Conservation (phyloP, 345 rosid genomes). For the Pelargonium nanum region DNA sequence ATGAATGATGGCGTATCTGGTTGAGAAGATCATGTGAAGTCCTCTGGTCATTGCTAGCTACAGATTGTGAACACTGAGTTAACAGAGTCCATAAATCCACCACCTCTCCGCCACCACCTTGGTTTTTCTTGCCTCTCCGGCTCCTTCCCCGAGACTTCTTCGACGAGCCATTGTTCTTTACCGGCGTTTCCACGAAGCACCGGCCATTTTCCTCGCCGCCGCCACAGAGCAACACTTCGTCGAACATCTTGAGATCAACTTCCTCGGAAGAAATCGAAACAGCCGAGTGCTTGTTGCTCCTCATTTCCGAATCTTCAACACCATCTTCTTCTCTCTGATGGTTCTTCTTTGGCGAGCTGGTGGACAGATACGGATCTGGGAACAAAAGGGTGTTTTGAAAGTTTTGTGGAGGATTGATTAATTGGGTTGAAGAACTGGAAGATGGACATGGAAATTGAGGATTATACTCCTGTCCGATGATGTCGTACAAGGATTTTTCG, state of each 20-base stretch:
- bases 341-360: slow-evolving; percentile 24
- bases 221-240: slow-evolving; percentile 29
- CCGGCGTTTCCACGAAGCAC: too few relatives aligned
- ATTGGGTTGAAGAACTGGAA: slow-evolving; percentile 4
- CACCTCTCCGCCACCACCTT: slow-evolving; percentile 20
- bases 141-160: slow-evolving; percentile 18
- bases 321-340: slow-evolving; percentile 22
- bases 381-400: slow-evolving; percentile 1
- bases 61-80: slow-evolving; percentile 65
- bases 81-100: slow-evolving; percentile 41
- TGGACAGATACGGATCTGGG: slow-evolving; percentile 7
- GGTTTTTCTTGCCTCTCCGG: slow-evolving; percentile 16
- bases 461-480: slow-evolving; percentile 37
- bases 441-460: slow-evolving; percentile 13
- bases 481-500: slow-evolving; percentile 64
- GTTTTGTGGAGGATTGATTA: slow-evolving; percentile 1
- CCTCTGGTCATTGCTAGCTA: slow-evolving; percentile 42
- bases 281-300: slow-evolving; percentile 41
- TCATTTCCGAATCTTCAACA: slow-evolving; percentile 24
- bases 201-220: slow-evolving; percentile 12
- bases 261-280: slow-evolving; percentile 26
- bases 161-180: not conserved
- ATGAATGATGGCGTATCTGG: slow-evolving; percentile 59
- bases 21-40: slow-evolving; percentile 42
- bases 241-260: slow-evolving; percentile 28